phyloP scores from a whole-genome alignment of 2,329 filamentous ascomycete species.

The Penicillium hesseltinei region DNA sequence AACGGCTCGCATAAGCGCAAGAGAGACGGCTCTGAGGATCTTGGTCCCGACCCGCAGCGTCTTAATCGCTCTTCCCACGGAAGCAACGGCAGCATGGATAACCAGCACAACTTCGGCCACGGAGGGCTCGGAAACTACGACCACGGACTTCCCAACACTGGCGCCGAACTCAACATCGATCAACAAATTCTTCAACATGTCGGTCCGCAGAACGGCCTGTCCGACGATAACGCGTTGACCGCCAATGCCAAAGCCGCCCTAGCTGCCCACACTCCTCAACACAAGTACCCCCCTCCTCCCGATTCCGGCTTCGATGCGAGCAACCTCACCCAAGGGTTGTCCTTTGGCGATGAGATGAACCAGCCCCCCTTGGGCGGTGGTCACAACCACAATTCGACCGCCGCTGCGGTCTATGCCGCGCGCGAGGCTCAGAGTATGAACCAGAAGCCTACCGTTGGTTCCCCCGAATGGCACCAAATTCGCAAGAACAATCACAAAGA shows the following conservation, averaged over 20 bases:
- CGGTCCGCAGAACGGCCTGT: constrained; percentile 54
- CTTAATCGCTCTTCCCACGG: constrained; percentile 42
- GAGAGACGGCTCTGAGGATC: constrained; percentile 40
- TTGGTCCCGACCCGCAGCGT: constrained; percentile 42
- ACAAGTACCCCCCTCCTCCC: constrained; percentile 47
- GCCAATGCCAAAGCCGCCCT: constrained; percentile 50
- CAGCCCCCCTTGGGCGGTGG: constrained; percentile 36
- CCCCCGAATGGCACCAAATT: constrained; percentile 96
- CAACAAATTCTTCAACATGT: constrained; percentile 50
- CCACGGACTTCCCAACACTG: constrained; percentile 38
- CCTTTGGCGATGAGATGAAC: constrained; percentile 42
- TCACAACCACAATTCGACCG: constrained; percentile 54
- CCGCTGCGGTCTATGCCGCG: constrained; percentile 56
- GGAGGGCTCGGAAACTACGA: constrained; percentile 38
- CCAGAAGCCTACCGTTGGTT: constrained; percentile 85
- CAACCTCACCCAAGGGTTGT: constrained; percentile 36
- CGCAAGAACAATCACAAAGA: constrained; percentile 99
- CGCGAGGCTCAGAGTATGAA: constrained; percentile 53
- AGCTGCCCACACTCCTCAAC: constrained; percentile 44
- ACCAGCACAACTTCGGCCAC: constrained; percentile 37
- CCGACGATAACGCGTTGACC: constrained; percentile 47
- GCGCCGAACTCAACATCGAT: constrained; percentile 44
- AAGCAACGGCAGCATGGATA: constrained; percentile 41
- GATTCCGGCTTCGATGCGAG: constrained; percentile 39
- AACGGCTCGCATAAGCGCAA: constrained; percentile 41